Evolutionary conservation across 2,329 filamentous ascomycete genomes (phyloP).

Genomic region (Diplocarpon rosae): DNA sequence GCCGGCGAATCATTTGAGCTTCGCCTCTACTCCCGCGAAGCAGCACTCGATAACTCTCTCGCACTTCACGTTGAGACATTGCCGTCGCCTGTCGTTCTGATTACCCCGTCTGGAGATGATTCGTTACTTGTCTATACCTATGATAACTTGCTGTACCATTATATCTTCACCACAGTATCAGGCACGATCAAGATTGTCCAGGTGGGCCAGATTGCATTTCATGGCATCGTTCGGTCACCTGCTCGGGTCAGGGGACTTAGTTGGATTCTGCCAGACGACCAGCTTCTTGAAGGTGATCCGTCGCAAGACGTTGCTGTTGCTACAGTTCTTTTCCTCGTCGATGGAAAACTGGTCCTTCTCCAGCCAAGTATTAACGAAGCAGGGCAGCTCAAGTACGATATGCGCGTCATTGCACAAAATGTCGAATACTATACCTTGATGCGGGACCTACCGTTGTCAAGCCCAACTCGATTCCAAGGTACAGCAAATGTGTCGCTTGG

Average conservation of each 20-base stretch:
- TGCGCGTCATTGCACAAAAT: constrained; percentile 91
- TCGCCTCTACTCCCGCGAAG: constrained; percentile 85
- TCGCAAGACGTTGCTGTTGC: constrained; percentile 91
- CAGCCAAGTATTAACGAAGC: constrained; percentile 76
- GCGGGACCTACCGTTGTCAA: constrained; percentile 58
- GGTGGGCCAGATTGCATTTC: constrained; percentile 95
- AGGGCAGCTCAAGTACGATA: constrained; percentile 89
- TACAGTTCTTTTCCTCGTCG: constrained; percentile 90
- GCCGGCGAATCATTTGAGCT: constrained; percentile 71
- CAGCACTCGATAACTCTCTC: constrained; percentile 60
- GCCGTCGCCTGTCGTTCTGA: constrained; percentile 76
- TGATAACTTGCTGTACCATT: constrained; percentile 92
- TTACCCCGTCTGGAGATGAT: constrained; percentile 83
- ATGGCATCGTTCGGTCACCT: constrained; percentile 90
- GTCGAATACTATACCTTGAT: constrained; percentile 92
- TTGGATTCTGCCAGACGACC: constrained; percentile 88
- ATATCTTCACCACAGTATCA: constrained; percentile 67
- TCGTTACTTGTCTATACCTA: constrained; percentile 94
- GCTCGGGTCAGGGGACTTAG: constrained; percentile 85
- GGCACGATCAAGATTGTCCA: constrained; percentile 68
- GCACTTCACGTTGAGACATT: constrained; percentile 69
- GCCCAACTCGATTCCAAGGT: constrained; percentile 1
- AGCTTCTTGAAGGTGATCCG: constrained; percentile 82
- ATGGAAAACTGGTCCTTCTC: constrained; percentile 87
- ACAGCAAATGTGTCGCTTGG: constrained; percentile 8